phyloP scores from a whole-genome alignment of 441 rosid species.

The Flueggea neowawraea region DNA sequence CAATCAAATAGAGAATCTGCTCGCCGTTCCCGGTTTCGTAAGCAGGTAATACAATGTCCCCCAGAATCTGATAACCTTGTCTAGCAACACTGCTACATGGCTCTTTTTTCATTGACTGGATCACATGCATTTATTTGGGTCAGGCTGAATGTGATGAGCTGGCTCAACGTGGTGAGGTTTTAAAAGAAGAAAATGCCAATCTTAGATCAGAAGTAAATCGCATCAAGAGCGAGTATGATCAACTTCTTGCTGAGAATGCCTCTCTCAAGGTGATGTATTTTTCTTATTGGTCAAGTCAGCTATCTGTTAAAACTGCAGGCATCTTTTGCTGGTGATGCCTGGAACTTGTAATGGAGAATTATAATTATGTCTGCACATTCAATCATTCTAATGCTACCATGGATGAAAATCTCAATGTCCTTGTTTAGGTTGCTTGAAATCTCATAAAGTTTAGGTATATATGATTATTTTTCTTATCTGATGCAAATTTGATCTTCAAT shows the following conservation, averaged over 20 bases:
- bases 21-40: conserved; percentile 92
- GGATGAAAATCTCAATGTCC: no score
- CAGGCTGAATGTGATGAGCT: conserved; percentile 97
- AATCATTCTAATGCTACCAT: no score
- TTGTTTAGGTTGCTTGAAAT: no score
- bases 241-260: conserved; percentile 66
- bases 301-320: no score
- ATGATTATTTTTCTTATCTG: conserved; percentile 1
- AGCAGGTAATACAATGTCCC: conserved; percentile 58
- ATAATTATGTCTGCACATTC: no score
- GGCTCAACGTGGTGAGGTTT: conserved; percentile 77
- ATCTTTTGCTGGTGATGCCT: no score
- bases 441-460: not conserved
- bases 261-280: conserved; percentile 62
- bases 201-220: conserved; percentile 74
- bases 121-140: conserved; percentile 19
- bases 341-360: no score
- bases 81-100: conserved; percentile 3
- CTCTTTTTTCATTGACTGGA: conserved; percentile 13
- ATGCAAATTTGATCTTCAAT: conserved; percentile 7
- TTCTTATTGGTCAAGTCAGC: conserved; percentile 6
- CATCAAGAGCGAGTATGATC: conserved; percentile 70
- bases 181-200: conserved; percentile 79
- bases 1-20: conserved; percentile 98
- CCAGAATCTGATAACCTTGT: conserved; percentile 6